phyloP scores from a whole-genome alignment of 1,284 basidiomycete genomes.

The Boletus calvinii region DNA sequence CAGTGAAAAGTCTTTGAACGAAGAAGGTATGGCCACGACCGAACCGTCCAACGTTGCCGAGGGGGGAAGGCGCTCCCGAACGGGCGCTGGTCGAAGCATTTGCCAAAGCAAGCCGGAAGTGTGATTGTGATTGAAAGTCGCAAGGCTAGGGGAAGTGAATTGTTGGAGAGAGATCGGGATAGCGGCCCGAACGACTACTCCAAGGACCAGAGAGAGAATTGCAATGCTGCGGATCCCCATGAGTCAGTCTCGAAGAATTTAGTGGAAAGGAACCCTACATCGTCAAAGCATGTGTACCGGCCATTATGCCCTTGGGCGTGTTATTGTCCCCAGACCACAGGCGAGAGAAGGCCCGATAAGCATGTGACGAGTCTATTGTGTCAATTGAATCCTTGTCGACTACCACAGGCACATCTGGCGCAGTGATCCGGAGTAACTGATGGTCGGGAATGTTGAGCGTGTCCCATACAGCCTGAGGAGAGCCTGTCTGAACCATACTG shows the following conservation, averaged over 20 bases:
- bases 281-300: slow-evolving; percentile 56
- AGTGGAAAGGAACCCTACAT: slow-evolving; percentile 45
- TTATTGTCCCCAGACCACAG: slow-evolving; percentile 43
- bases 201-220: slow-evolving; percentile 63
- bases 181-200: slow-evolving; percentile 56
- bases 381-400: slow-evolving; percentile 47
- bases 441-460: slow-evolving; percentile 43
- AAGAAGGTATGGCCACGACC: slow-evolving; percentile 39
- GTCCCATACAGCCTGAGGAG: slow-evolving; percentile 49
- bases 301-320: slow-evolving; percentile 35
- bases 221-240: slow-evolving; percentile 50
- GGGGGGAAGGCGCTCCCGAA: slow-evolving; percentile 39
- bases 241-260: slow-evolving; percentile 9
- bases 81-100: slow-evolving; percentile 33
- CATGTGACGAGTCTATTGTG: slow-evolving; percentile 41
- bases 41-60: slow-evolving; percentile 32
- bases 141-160: slow-evolving; percentile 19
- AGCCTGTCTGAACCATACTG: slow-evolving; percentile 35
- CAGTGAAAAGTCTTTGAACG: slow-evolving; percentile 54
- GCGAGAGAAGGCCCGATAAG: slow-evolving; percentile 46
- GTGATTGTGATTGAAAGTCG: slow-evolving; percentile 11
- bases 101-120: slow-evolving; percentile 31
- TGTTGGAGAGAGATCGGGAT: slow-evolving; percentile 42
- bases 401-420: slow-evolving; percentile 37
- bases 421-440: slow-evolving; percentile 40